Base-by-base conservation (phyloP, 768 basidiomycete genomes). In the Rhodotorula diobovata region DNA sequence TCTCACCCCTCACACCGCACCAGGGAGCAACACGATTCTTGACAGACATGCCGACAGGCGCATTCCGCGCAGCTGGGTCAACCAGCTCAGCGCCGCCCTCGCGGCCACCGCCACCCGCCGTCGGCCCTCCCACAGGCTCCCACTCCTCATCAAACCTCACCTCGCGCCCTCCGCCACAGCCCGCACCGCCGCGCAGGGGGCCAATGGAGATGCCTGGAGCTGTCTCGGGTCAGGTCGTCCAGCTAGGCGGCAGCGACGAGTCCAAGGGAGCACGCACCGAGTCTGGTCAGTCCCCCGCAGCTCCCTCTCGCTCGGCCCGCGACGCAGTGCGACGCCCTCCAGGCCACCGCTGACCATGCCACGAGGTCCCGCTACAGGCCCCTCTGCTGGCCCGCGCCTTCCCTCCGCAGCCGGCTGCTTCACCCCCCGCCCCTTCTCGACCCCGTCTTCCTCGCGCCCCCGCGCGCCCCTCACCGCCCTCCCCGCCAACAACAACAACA, bases 171-270 rank as follows among this genome's bases (percentile, higher is more conserved):
- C 39, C 59, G 20, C 30, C 15, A 32, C 59, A 8, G 16, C 37
- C 3, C 5, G 63, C 37, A 21, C 16, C 18, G 23, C 34, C 14
- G 1, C 37, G 16, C 1, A 41, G 20, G 25, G 56, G 55, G 0
- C 35, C 35, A 46, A 32, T 15, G 20, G 64, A 60, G 39, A 60
- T 66, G 65, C 48, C 65, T 10, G 39, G 58, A 11, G 59, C 57
- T 1, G 65, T 66, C 15, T 28, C 65, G 5, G 58, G 65, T 7
- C 20, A 18, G 32, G 23, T 34, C 34, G 57, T 53, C 2, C 9
- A 0, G 12, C 57, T 66, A 2, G 45, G 8, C 23, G 53, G 50
- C 35, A 8, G 23, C 53, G 21, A 21, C 10, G 30, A 4, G 35
- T 0, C 1, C 11, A 8, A 20, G 39, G 51, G 39, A 8, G 39